Base-by-base conservation (phyloP, 257 asterid species). In the Fraxinus anomala region DNA sequence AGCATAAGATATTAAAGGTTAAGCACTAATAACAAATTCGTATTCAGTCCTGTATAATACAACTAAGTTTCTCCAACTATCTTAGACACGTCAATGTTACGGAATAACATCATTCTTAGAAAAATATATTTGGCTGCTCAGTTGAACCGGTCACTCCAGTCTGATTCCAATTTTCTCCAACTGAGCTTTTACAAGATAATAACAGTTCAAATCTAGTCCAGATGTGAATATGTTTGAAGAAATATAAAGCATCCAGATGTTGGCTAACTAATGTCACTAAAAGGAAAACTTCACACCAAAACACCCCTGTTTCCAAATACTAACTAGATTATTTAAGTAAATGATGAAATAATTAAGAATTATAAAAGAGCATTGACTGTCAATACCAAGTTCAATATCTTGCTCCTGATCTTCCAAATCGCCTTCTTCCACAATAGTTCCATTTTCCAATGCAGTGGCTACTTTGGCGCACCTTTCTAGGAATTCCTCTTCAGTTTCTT, bases 401-500 rank as follows among this genome's bases (percentile, higher is more conserved):
- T 68, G 77, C 30, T 80, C 89, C 73, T 83, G 83, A 68, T 86
- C 83, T 68, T 86, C 89, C 12, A 42, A 66, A 16, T 83, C 87
- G 56, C 87, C 89, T 81, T 85, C 88, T 69, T 85, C 89, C 34
- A 77, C 76, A 73, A 85, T 56, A 74, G 76, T 70, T 26, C 76
- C 83, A 70, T 80, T 76, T 78, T 86, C 89, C 83, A 86, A 73
- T 59, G 59, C 85, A 3, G 19, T 66, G 1, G 89, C 89, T 36
- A 82, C 77, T 74, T 79, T 51, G 24, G 87, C 85, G 51, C 78
- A 83, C 74, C 89, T 86, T 74, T 80, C 80, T 77, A 86, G 79
- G 85, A 83, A 86, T 77, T 83, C 89, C 76, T 83, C 87, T 79
- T 83, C 85, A 42, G 87, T 86, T 76, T 86, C 89, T 80, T 86